Evolutionary conservation across 331 rosid species (phyloP), one percentile per base, ranked within the genome.

Genomic region (Prunus yedoensis): DNA sequence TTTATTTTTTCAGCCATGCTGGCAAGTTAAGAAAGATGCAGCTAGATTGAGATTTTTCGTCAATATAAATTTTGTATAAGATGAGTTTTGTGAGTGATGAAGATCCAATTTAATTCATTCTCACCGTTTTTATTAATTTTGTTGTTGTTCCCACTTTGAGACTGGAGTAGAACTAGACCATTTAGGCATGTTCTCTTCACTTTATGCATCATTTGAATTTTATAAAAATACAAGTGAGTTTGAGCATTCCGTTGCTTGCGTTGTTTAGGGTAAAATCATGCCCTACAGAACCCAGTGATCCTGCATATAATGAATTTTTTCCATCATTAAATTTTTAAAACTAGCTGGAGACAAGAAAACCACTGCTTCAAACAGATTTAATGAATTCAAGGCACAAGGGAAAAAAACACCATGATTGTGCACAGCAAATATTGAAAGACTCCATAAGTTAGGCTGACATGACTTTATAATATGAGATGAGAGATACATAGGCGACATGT

Each of bases 251-350:
- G 41, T 32, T 88, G 88, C 92, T 94, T 57, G 30, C 5, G 38
- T 6, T 89, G 88, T 95, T 95, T 58, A 95, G 87, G 69, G 99
- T 89, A 80, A 92, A 76, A 82, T 92, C 97, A 79, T 92, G 92
- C 45, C 97, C 99, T 71, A 89, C 92, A 2, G 96, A 87, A 66
- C 99, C 99, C 32, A 89, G 41, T 15, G 99, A 78, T 66, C 96
- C 99, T 95, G 85, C 66, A 74, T 35, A 45, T 45, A 84, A 64
- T 70, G 1, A 11, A 65, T 5, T 38, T 1, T 47, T 57, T 18
- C 67, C 77, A 27, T 60, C 21, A 58, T 21, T 20, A 28, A 49
- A 51, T 5, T 18, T 15, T 25, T 30, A 16, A 18, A 60, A 72
- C 23, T 45, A 82, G 53, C 45, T 11, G 67, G 70, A 6, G 41